These are phyloP conservation scores for Nakazawaea molendinolei DNA, from an alignment of 805 yeast genomes.

Conservation along the genomic window DNA sequence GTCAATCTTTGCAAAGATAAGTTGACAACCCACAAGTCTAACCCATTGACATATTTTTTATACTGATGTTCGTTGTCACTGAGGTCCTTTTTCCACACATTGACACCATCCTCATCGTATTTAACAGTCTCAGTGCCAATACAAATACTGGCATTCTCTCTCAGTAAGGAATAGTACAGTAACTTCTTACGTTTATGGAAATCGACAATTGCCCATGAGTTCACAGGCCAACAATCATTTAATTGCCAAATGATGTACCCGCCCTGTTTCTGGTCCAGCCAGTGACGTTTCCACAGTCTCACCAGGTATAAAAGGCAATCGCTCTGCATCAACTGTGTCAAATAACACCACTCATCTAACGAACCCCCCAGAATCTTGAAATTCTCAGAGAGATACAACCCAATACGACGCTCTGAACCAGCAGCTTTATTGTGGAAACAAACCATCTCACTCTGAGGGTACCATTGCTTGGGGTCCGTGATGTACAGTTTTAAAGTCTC, in stretches of 20 bases:
- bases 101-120: slow-evolving; percentile 11
- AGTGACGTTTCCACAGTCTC: slow-evolving; percentile 38
- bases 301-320: slow-evolving; percentile 43
- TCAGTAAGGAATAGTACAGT: slow-evolving; percentile 39
- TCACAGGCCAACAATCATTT: slow-evolving; percentile 48
- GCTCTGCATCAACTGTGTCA: slow-evolving; percentile 47
- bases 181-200: slow-evolving; percentile 35
- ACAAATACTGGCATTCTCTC: slow-evolving; percentile 28
- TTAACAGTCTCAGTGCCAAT: slow-evolving; percentile 29
- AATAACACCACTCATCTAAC: slow-evolving; percentile 37
- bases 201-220: slow-evolving; percentile 45
- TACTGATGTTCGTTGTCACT: slow-evolving; percentile 23
- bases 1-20: slow-evolving; percentile 17
- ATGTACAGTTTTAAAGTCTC: slow-evolving; percentile 30
- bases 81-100: slow-evolving; percentile 12
- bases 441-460: slow-evolving; percentile 37
- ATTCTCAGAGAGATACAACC: slow-evolving; percentile 40
- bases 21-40: slow-evolving; percentile 38
- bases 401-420: slow-evolving; percentile 39
- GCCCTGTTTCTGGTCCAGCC: slow-evolving; percentile 33
- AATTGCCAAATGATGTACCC: slow-evolving; percentile 51
- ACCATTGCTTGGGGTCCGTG: slow-evolving; percentile 29
- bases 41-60: slow-evolving; percentile 18
- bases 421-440: slow-evolving; percentile 44
- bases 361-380: slow-evolving; percentile 23